A percentile compares a stretch with the other conserved stretches of the same genome.
Evolutionary conservation across 129 eudicot species (phyloP).

Genomic region (Helianthus tuberosus): DNA sequence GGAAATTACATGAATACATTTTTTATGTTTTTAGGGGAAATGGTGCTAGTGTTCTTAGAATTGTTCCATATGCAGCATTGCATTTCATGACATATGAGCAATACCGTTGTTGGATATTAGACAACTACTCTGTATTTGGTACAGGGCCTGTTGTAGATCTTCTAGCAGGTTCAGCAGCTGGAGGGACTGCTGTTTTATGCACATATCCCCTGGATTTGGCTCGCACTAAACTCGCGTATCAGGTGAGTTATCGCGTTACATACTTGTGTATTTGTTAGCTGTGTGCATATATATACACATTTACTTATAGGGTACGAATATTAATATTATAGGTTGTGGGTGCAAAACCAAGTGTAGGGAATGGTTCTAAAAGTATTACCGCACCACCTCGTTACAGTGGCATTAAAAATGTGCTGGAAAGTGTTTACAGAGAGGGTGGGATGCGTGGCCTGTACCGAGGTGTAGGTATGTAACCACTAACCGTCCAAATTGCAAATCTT

Average conservation of each 20-base stretch:
- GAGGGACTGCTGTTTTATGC: constrained; percentile 96
- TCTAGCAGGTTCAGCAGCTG: constrained; percentile 96
- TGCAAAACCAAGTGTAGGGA: constrained; percentile 45
- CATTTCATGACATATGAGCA: constrained; percentile 98
- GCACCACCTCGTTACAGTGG: constrained; percentile 68
- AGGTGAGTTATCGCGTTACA: constrained; percentile 45
- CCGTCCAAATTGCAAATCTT: background rate
- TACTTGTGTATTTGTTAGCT: background rate
- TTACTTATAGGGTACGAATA: background rate
- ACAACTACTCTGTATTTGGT: constrained; percentile 72
- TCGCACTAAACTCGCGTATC: constrained; percentile 96
- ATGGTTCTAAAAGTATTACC: constrained; percentile 35
- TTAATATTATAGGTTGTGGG: constrained; percentile 54
- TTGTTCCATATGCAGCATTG: constrained; percentile 91
- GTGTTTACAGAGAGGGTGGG: constrained; percentile 94
- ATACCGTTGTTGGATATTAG: constrained; percentile 72
- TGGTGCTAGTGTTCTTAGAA: constrained; percentile 93
- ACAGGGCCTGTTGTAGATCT: constrained; percentile 95
- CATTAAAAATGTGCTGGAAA: constrained; percentile 68
- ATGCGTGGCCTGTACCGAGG: constrained; percentile 90
- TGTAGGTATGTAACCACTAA: constrained; percentile 55
- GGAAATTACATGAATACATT: constrained; percentile 47
- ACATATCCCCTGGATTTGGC: constrained; percentile 98
- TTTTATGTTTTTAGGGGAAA: constrained; percentile 63
- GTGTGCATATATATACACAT: background rate